Evolutionary conservation across 2,329 filamentous ascomycete species (phyloP), one percentile per base, ranked within the genome.

Genomic region (Dendryphion nanum): DNA sequence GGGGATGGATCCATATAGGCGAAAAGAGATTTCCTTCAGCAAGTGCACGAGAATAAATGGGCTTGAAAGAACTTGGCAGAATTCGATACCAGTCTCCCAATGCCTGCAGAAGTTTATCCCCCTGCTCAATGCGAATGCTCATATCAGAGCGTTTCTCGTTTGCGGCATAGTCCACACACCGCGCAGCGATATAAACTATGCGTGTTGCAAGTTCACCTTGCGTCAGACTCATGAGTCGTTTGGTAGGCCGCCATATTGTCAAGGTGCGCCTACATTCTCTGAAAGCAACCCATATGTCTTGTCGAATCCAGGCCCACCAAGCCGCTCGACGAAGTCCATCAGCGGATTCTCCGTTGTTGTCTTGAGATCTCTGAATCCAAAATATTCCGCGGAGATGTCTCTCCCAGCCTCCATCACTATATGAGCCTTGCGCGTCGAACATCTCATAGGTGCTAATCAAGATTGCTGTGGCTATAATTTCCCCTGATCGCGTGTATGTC

Each of bases 271-370:
- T 65, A 16, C 70, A 69, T 51, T 82, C 79, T 1, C 78, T 70
- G 45, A 82, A 82, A 0, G 79, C 79, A 2, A 78, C 79, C 79
- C 79, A 83, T 0, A 80, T 71, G 51, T 84, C 81, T 51, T 84
- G 81, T n/a, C 78, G 68, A 3, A 83, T 63, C 81, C 80, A 84
- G 1, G 75, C 73, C 80, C 81, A 84, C 81, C 80, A 83, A 0
- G 79, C 76, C 0, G 78, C 75, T 44, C 76, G 73, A 29, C 75
- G 69, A 0, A 83, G 63, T 0, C 78, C 77, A 0, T 74, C 73
- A 13, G 41, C 47, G 0, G 72, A 75, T 34, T 78, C 78, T 2
- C 78, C 80, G 38, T 83, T 71, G 30, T 81, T 79, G 33, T 80
- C 71, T 36, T 80, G 77, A 0, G 74, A 79, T n/a, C 79, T 66